A percentile compares a stretch with the other conserved stretches of the same genome.
Conservation (phyloP, 208 protist species). For the Naegleria gruberi region DNA sequence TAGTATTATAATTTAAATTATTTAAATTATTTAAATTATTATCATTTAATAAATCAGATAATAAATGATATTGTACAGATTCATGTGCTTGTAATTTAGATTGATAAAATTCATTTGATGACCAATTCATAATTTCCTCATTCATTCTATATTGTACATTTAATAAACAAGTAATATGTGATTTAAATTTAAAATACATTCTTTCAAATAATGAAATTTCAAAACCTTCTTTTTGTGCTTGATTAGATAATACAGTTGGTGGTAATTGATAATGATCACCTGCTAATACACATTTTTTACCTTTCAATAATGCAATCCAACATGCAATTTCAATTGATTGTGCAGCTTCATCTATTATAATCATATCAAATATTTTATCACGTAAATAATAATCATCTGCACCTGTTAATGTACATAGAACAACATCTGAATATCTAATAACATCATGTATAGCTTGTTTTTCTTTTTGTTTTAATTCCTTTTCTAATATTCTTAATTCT, state of each 20-base stretch:
- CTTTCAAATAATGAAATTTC: constrained; percentile 43
- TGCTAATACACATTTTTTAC: constrained; percentile 39
- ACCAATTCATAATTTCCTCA: constrained; percentile 34
- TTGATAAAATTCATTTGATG: constrained; percentile 34
- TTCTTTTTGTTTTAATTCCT: constrained; percentile 26
- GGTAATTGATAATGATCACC: constrained; percentile 49
- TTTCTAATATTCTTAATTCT: not conserved
- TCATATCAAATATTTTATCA: constrained; percentile 33
- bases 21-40: too few relatives aligned
- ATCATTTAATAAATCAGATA: not conserved
- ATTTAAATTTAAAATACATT: constrained; percentile 4
- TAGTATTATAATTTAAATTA: too few relatives aligned
- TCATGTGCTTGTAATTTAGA: constrained; percentile 7
- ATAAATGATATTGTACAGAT: not conserved
- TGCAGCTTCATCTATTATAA: constrained; percentile 53
- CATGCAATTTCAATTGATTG: constrained; percentile 51
- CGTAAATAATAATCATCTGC: constrained; percentile 27
- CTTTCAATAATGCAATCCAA: constrained; percentile 53
- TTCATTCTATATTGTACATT: constrained; percentile 52
- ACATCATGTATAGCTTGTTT: constrained; percentile 37
- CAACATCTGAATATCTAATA: constrained; percentile 40
- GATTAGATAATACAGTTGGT: constrained; percentile 35
- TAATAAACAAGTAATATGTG: not conserved
- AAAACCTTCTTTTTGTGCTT: constrained; percentile 27
- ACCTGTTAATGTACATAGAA: constrained; percentile 43